phyloP scores from a whole-genome alignment of 306 rosid genomes.

The Dryas octopetala region DNA sequence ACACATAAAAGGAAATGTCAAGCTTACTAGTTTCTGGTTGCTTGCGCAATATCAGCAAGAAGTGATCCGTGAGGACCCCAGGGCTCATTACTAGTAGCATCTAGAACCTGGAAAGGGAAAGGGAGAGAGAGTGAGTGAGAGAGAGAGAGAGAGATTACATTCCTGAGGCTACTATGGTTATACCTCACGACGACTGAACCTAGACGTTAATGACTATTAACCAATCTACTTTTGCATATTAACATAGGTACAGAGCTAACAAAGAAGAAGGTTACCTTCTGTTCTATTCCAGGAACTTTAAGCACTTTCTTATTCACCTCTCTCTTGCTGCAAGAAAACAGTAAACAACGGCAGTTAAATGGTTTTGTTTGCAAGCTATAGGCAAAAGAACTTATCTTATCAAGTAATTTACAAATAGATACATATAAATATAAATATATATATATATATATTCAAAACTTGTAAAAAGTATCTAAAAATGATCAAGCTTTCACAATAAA shows the following conservation, averaged over 20 bases:
- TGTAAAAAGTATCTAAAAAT: background rate
- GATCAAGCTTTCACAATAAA: background rate
- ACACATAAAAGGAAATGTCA: constrained; percentile 11
- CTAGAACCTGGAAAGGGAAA: constrained; percentile 67
- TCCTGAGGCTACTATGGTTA: background rate
- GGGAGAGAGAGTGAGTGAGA: background rate
- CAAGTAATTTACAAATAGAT: background rate
- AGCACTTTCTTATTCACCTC: constrained; percentile 95
- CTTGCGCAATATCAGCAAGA: constrained; percentile 93
- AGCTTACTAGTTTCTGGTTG: constrained; percentile 88
- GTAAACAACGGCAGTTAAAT: background rate
- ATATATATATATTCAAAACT: background rate
- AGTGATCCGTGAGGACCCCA: constrained; percentile 99
- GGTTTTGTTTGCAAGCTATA: background rate
- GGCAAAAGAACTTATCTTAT: background rate
- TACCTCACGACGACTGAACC: background rate
- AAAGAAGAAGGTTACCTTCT: constrained; percentile 64
- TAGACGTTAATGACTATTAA: background rate
- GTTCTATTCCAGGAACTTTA: constrained; percentile 96
- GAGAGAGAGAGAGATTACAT: background rate
- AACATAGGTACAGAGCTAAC: background rate
- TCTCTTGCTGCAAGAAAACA: constrained; percentile 70
- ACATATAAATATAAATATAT: too few relatives aligned
- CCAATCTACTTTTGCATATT: background rate
- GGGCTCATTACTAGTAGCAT: constrained; percentile 98